Evolutionary conservation across 1,139 yeast genomes (phyloP), one percentile per base, ranked within the genome.

Genomic region (Saccharomyces uvarum): DNA sequence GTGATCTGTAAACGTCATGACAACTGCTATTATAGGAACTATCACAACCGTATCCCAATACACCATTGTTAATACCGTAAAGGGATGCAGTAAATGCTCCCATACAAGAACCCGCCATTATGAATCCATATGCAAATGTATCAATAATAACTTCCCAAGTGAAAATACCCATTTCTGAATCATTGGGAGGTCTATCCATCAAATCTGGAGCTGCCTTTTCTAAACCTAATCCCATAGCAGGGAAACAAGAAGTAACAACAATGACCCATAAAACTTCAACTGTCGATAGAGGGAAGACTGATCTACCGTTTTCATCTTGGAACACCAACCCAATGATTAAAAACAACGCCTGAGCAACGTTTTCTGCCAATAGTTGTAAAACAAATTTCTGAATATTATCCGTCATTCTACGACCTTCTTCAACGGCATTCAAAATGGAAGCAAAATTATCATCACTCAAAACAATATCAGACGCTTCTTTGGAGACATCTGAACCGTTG

Each of bases 191-290:
- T 69, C 88, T 88, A 58, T 80, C 83, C 98, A 93, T 91, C 50
- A 93, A 95, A 68, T 86, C 95, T 56, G 88, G 89, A 64, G 91
- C 97, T 33, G 95, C 98, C 4, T 97, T 95, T 73, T 93, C 99
- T 42, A 93, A 96, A 56, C 99, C 99, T 51, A 93, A 77, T 0
- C 97, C 89, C 75, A 93, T 98, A 0, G 99, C 99, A 2, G 99
- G 99, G 41, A 98, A 98, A 2, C 99, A 98, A 70, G 95, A 98
- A 93, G 95, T 93, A 59, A 93, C 80, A 53, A 93, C 95, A 70
- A 93, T 93, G 68, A 93, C 90, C 98, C 99, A 93, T 65, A 93
- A 76, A 61, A 95, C 95, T 75, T 93, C 98, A 95, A 93, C 95
- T 24, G 99, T 97, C 65, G 95, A 91, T 62, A 93, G 77, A 8